Evolutionary conservation across 1,139 yeast species (phyloP), one percentile per base, ranked within the genome.

Genomic region (Citeromyces hawaiiensis): DNA sequence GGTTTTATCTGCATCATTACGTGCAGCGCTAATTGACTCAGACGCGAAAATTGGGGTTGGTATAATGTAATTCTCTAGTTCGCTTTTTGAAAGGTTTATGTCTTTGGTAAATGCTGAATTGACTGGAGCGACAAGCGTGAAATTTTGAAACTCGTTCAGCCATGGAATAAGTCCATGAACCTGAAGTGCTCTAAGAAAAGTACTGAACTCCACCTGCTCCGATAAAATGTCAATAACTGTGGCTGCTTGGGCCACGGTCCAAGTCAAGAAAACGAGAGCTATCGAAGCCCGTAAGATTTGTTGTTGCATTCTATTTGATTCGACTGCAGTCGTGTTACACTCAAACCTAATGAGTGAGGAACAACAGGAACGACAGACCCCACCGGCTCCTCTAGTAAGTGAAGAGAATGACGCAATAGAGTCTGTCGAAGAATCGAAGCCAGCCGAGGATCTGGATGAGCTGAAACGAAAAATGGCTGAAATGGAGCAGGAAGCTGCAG

Each of bases 81-180:
- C 15, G 4, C 15, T 14, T 29, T 29, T 14, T n/a, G 15, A n/a
- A 5, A 29, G 9, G 15, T 5, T 11, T 19, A 19, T 19, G 8
- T 29, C 32, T 29, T 14, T 11, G 4, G 32, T 5, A 57, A 83
- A 87, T 1, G 96, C 96, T 49, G 82, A 76, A 58, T 88, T 86
- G 15, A 83, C 70, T 0, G 97, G 96, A 0, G 96, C 96, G 37
- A 86, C 56, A 15, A 88, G 60, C 0, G 97, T 86, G 40, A 80
- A 70, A 54, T 87, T 82, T 31, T 65, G 61, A 45, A 82, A 58
- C 31, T 63, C 62, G 54, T 86, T 88, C 39, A 91, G 57, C 29
- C 62, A 58, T 1, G 94, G 93, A 1, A 91, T 64, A 45, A 83
- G 60, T 10, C 81, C 93, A 37, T 68, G 64, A 39, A 70, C 61